Evolutionary conservation across 345 rosid genomes (phyloP), one percentile per base, ranked within the genome.

Genomic region (Populus simonii): DNA sequence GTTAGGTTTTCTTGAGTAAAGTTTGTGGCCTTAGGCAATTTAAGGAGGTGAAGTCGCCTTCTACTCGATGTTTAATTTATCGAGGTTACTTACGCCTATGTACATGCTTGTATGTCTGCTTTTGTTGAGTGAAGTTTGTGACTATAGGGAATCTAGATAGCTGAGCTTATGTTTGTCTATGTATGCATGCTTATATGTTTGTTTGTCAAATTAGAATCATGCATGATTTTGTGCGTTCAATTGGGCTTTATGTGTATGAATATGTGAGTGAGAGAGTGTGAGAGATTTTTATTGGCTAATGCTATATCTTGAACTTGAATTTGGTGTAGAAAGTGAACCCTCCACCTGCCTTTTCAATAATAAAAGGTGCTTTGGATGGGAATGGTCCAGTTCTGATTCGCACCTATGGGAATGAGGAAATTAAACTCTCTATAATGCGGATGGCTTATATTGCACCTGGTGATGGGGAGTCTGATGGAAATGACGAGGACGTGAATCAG

Each of bases 251-350:
- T 45, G 31, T 35, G 15, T 22, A 29, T 7, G 49, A 43, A 35
- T 63, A 25, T 11, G 8, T 41, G 6, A 33, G 35, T 33, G 29
- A 16, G 22, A 11, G 18, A 11, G 38, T 18, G 1, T 31, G 13
- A 10, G 18, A 71, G n/a, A 6, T 33, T 18, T 62, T 66, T 7
- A 29, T 38, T 57, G 16, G 11, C 35, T 27, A 33, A 17, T 74
- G 20, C 49, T 27, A 17, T 25, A n/a, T 25, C 29, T n/a, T 59
- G 63, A 59, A 59, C 25, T 59, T 47, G 38, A 41, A 35, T 53
- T 69, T 23, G 15, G 76, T 85, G 86, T 87, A 95, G 98, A 93
- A 92, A 84, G 91, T 92, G 82, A 87, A 81, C 74, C 96, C 98
- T 75, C 99, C 99, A 11, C 82, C 94, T 23, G 83, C 78, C 7